Evolutionary conservation across 352 stramenopile species (phyloP).

Genomic region (Pythium vanterpoolii): DNA sequence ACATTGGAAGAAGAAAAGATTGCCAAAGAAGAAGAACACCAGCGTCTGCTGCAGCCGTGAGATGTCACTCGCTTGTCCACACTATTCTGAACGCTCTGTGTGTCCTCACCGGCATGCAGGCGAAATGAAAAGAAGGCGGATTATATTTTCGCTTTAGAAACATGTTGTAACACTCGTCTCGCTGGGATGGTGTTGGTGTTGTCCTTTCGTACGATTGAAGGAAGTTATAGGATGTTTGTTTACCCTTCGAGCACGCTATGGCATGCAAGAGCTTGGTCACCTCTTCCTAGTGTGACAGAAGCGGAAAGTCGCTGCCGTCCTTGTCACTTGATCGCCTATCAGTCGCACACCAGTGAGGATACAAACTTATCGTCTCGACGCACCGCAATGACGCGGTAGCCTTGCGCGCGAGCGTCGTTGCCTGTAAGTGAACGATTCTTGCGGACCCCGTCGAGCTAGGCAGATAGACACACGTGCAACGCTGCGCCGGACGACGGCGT

Average conservation of each 20-base stretch:
- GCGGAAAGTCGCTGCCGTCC: conserved; percentile 60
- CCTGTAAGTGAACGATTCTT: conserved; percentile 56
- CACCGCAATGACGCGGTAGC: conserved; percentile 65
- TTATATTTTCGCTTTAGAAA: neutral
- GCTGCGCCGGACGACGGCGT: conserved; percentile 22
- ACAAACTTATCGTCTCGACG: too few relatives aligned
- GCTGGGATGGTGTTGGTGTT: too few relatives aligned
- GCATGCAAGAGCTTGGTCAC: conserved; percentile 76
- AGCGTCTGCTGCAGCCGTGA: conserved; percentile 60
- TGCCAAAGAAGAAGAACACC: conserved; percentile 73
- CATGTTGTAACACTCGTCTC: too few relatives aligned
- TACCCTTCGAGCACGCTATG: conserved; percentile 43
- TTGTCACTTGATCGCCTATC: conserved; percentile 72
- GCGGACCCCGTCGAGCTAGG: conserved; percentile 51
- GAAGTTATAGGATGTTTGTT: too few relatives aligned
- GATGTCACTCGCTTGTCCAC: too few relatives aligned
- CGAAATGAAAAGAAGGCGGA: too few relatives aligned
- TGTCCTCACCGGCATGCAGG: too few relatives aligned
- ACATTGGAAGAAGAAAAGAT: conserved; percentile 81
- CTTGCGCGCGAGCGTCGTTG: conserved; percentile 43
- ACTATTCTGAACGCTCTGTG: neutral
- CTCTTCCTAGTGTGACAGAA: conserved; percentile 70
- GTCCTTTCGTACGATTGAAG: too few relatives aligned
- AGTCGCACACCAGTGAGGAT: too few relatives aligned
- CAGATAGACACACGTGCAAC: conserved; percentile 63